Base-by-base conservation (phyloP, 2,329 filamentous ascomycete genomes). In the Colletotrichum sp. region DNA sequence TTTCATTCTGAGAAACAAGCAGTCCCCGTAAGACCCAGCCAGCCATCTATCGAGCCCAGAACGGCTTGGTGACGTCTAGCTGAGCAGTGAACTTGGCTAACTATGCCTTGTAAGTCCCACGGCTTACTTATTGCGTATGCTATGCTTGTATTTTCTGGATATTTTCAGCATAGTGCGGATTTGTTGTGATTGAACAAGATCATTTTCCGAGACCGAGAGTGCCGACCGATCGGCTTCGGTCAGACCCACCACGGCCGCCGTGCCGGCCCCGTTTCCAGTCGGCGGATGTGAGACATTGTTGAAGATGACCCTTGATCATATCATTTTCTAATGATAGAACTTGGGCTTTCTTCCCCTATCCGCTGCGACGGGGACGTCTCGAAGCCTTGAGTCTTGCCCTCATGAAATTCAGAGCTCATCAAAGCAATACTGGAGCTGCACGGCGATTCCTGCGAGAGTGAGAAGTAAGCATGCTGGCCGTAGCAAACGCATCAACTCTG, bases 301-400 rank as follows among this genome's bases (percentile, higher is more conserved):
- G 18, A 0, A 44, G 39, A n/a, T 44, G 18, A 44, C 18, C 0
- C 18, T n/a, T 44, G 9, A n/a, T 18, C 5, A 18, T 8, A 1
- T 39, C 16, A 5, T 18, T 39, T 39, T 18, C 32, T 16, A 1
- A 18, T 5, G 36, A n/a, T 3, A 44, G 8, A 44, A 1, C 18
- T 1, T 4, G 2, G 18, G 39, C 39, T 44, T 44, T 10, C 8
- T 0, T n/a, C 8, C 36, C 3, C 18, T n/a, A 49, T 49, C 44
- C 44, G 1, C 18, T 21, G 2, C 18, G 1, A 49, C 6, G 1
- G 3, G 18, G 39, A 44, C 39, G 18, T 2, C 39, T n/a, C 18
- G 0, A 10, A 10, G 39, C 39, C 2, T n/a, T 0, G 2, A n/a
- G n/a, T 44, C 0, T n/a, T 44, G 18, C 39, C 18, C 0, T 1